These are phyloP conservation scores for Cadophora luteo-olivacea DNA, from an alignment of 2,329 filamentous ascomycete genomes.

Conservation along the genomic window DNA sequence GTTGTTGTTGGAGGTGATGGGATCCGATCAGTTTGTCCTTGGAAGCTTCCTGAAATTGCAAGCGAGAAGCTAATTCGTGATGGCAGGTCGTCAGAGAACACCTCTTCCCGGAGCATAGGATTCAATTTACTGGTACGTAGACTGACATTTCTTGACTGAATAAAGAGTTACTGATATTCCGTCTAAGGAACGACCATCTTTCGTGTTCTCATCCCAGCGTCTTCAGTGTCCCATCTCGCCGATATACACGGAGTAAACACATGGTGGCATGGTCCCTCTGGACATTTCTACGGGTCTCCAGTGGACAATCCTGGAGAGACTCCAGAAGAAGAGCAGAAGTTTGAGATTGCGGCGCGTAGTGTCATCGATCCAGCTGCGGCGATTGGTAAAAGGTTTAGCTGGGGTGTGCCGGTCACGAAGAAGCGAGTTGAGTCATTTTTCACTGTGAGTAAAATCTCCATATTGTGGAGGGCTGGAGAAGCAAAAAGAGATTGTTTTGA, in stretches of 20 bases:
- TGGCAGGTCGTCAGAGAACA: conserved; percentile 50
- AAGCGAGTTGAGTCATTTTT: conserved; percentile 49
- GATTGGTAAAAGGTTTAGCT: conserved; percentile 45
- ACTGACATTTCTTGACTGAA: too few species aligned
- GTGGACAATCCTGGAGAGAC: conserved; percentile 45
- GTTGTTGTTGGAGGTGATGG: conserved; percentile 60
- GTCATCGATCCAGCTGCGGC: conserved; percentile 44
- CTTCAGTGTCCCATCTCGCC: conserved; percentile 43
- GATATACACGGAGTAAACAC: conserved; percentile 45
- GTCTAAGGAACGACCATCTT: conserved; percentile 53
- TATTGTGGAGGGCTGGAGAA: too few species aligned
- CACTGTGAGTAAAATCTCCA: conserved; percentile 21
- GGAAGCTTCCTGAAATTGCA: too few species aligned
- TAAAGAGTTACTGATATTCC: too few species aligned
- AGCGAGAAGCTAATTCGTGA: not conserved
- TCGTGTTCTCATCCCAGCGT: conserved; percentile 51
- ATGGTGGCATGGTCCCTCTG: conserved; percentile 53
- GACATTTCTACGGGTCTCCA: conserved; percentile 51
- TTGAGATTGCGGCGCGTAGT: conserved; percentile 49
- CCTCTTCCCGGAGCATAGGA: conserved; percentile 51
- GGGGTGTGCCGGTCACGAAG: conserved; percentile 48
- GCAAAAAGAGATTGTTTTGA: not conserved
- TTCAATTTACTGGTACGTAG: conserved; percentile 51
- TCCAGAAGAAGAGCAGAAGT: conserved; percentile 42
- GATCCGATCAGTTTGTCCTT: conserved; percentile 52